These are phyloP conservation scores for Peniophora sp. DNA, from an alignment of 1,284 basidiomycete genomes.

Conservation along the genomic window DNA sequence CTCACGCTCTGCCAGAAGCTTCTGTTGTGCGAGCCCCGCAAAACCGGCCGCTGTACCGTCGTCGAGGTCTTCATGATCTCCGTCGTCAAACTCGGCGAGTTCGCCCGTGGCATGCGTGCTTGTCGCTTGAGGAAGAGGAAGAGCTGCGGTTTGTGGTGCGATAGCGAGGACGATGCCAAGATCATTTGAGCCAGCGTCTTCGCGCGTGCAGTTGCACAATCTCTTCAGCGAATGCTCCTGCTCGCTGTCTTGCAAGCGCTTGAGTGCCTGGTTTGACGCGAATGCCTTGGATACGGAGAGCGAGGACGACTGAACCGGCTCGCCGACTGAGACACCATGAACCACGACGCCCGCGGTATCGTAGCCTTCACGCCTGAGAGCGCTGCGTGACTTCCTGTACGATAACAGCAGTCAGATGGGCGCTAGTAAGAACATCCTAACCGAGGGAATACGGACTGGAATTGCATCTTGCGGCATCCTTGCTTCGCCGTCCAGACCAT, in stretches of 20 bases:
- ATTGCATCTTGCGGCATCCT: slow-evolving; percentile 45
- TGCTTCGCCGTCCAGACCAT: slow-evolving; percentile 50
- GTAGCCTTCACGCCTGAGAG: slow-evolving; percentile 31
- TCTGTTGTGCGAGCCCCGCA: slow-evolving; percentile 21
- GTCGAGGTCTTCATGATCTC: slow-evolving; percentile 9
- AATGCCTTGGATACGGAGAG: slow-evolving; percentile 54
- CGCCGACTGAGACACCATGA: slow-evolving; percentile 49
- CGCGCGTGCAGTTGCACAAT: slow-evolving; percentile 44
- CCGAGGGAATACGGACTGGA: slow-evolving; percentile 28
- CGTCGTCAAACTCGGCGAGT: slow-evolving; percentile 5
- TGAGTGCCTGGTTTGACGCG: slow-evolving; percentile 51
- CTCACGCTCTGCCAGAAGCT: slow-evolving; percentile 13
- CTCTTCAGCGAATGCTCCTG: slow-evolving; percentile 34
- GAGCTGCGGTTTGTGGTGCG: slow-evolving; percentile 2
- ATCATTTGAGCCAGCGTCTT: background rate
- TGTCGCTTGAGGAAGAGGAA: slow-evolving; percentile 12
- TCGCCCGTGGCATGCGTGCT: slow-evolving; percentile 10
- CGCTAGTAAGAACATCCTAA: background rate
- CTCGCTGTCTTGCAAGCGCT: slow-evolving; percentile 37
- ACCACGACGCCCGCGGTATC: slow-evolving; percentile 49
- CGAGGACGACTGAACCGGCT: slow-evolving; percentile 50
- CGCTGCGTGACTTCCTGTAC: slow-evolving; percentile 40
- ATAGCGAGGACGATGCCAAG: background rate
- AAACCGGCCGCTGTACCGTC: slow-evolving; percentile 34
- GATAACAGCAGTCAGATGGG: too few species aligned